A percentile compares a stretch with the other conserved stretches of the same genome.
phyloP scores from a whole-genome alignment of 2,329 filamentous ascomycete genomes.

The Xylariales sp. region DNA sequence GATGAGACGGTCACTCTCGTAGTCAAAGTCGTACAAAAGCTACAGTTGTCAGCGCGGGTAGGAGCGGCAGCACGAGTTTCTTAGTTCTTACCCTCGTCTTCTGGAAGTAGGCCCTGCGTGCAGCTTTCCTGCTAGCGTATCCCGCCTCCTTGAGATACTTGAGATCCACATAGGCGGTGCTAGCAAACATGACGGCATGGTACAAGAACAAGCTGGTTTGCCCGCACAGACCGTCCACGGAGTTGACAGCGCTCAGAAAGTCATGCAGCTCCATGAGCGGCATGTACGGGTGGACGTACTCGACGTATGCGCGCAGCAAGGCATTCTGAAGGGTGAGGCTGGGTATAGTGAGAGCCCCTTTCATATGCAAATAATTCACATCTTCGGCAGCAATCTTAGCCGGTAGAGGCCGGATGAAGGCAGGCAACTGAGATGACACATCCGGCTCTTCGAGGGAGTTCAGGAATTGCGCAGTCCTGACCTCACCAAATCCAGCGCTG shows the following conservation, averaged over 20 bases:
- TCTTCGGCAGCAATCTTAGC: constrained; percentile 74
- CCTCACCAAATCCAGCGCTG: constrained; percentile 30
- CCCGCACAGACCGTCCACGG: constrained; percentile 62
- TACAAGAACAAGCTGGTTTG: constrained; percentile 82
- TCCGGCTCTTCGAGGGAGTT: constrained; percentile 45
- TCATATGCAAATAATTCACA: constrained; percentile 74
- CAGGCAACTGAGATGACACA: constrained; percentile 47
- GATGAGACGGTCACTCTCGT: constrained; percentile 83
- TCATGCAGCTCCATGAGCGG: constrained; percentile 70
- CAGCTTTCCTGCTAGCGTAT: constrained; percentile 71
- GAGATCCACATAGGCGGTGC: constrained; percentile 82
- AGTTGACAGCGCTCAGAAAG: constrained; percentile 56
- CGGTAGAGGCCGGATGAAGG: constrained; percentile 76
- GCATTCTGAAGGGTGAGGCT: constrained; percentile 68
- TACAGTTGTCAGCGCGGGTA: constrained; percentile 28
- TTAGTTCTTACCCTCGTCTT: constrained; percentile 69
- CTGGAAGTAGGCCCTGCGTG: constrained; percentile 83
- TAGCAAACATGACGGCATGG: constrained; percentile 92
- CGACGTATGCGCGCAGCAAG: constrained; percentile 74
- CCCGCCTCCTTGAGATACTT: constrained; percentile 71
- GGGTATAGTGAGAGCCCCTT: constrained; percentile 79
- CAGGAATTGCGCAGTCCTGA: constrained; percentile 38
- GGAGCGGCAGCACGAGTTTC: constrained; percentile 6
- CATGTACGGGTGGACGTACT: constrained; percentile 94
- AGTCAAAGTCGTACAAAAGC: constrained; percentile 92